Base-by-base conservation (phyloP, 371 early-diverging fungal genomes). In the Batkoa obscura region DNA sequence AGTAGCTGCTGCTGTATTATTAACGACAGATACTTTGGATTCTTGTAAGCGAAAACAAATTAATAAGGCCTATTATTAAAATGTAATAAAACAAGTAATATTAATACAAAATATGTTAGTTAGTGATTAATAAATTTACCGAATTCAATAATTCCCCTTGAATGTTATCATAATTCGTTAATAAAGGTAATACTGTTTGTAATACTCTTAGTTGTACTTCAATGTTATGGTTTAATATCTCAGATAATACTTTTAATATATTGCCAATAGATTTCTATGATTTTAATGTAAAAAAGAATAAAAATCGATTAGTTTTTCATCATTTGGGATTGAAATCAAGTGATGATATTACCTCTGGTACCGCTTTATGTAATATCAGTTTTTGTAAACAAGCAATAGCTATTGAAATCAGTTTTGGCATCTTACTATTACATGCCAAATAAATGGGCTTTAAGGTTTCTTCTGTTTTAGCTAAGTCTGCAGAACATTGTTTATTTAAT, bases 1-100 rank as follows among this genome's bases (percentile, higher is more conserved):
- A 0, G 92, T 95, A 0, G 95, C 98, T 2, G 90, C 84, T 13
- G 97, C 97, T 5, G 94, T 94, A 60, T 90, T 90, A 63, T 81
- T 81, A 12, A 97, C 91, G 15, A 90, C 78, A 0, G 82, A 79
- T n/a, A 78, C 77, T 56, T 84, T 84, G 3, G 88, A 79, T 55
- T 87, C 86, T 66, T 90, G 89, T 42, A 95, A 68, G 0, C 82
- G 72, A 63, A 90, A 86, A 59, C 92, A 92, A n/a, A 95, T 72
- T 39, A 83, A 66, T 6, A 94, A 69, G 1, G 90, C 86, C 83
- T 84, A 47, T 47, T 4, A 13, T 13, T 31, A n/a, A 23, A 36
- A 35, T 23, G 43, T 23, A 51, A 15, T 0, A 37, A 54, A 3
- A 3, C 6, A 49, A 33, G 2, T 15, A 50, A 30, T 3, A 43